Evolutionary conservation across 2,329 filamentous ascomycete genomes (phyloP).

Genomic region (Botryosphaeria agaves): DNA sequence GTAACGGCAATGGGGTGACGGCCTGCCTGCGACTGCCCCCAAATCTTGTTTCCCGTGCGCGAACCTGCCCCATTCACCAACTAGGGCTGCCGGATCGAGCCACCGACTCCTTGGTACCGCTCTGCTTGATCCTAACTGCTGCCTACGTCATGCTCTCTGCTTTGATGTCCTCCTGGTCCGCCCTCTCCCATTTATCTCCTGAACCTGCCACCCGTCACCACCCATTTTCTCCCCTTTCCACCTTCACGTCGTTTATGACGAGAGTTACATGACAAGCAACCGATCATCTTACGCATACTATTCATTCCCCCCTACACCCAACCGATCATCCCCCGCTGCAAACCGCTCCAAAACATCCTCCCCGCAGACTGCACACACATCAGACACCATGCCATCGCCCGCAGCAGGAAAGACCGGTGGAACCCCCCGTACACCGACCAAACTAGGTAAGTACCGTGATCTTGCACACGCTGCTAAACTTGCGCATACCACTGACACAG

Average conservation of each 20-base stretch:
- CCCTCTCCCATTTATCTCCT: conserved; percentile 2
- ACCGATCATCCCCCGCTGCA: conserved; percentile 18
- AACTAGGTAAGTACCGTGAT: too few relatives aligned
- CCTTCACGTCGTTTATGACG: conserved; percentile 12
- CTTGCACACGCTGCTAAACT: too few relatives aligned
- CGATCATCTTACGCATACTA: conserved; percentile 32
- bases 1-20: too few relatives aligned
- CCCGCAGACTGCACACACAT: conserved; percentile 9
- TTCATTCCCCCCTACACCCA: conserved; percentile 32
- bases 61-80: too few relatives aligned
- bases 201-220: not conserved
- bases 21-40: too few relatives aligned
- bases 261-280: conserved; percentile 30
- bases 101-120: too few relatives aligned
- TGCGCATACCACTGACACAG: too few relatives aligned
- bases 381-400: conserved; percentile 28
- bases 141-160: not conserved
- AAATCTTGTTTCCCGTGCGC: too few relatives aligned
- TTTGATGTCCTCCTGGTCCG: not conserved
- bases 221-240: conserved; percentile 4
- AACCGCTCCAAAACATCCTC: conserved; percentile 15
- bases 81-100: too few relatives aligned
- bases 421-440: conserved; percentile 32
- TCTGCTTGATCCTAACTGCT: not conserved
- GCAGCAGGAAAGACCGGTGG: conserved; percentile 31